phyloP scores from a whole-genome alignment of 345 rosid genomes.

The Eutrema heterophyllum region DNA sequence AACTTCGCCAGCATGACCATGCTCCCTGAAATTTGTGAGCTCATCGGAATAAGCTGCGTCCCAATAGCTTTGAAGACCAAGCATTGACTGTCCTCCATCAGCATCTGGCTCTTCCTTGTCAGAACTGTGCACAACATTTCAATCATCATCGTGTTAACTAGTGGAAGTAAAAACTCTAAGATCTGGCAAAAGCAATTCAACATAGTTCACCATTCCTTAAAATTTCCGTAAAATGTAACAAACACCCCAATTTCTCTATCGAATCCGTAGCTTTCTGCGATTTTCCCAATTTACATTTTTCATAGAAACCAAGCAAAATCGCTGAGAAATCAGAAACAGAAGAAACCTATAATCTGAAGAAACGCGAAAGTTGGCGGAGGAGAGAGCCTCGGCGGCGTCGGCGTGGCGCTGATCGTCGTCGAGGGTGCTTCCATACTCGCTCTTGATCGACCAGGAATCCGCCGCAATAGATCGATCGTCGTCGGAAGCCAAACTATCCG shows the following conservation, averaged over 20 bases:
- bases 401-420: conserved; percentile 99
- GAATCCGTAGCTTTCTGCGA: neutral
- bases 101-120: conserved; percentile 90
- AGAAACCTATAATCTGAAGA: conserved; percentile 75
- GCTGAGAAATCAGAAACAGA: neutral
- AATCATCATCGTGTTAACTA: neutral
- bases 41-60: conserved; percentile 89
- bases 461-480: conserved; percentile 97
- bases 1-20: conserved; percentile 93
- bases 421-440: conserved; percentile 96
- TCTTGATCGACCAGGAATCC: conserved; percentile 98
- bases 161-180: conserved; percentile 13
- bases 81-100: conserved; percentile 74
- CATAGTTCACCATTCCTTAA: neutral
- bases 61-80: conserved; percentile 96
- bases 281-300: neutral
- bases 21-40: conserved; percentile 79
- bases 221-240: neutral
- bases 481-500: conserved; percentile 85
- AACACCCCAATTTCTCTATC: neutral
- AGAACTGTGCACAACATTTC: conserved; percentile 46
- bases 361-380: conserved; percentile 61
- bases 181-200: neutral
- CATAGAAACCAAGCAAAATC: neutral
- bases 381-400: conserved; percentile 88